phyloP scores from a whole-genome alignment of 2,329 filamentous ascomycete species.

The Scedosporium boydii region DNA sequence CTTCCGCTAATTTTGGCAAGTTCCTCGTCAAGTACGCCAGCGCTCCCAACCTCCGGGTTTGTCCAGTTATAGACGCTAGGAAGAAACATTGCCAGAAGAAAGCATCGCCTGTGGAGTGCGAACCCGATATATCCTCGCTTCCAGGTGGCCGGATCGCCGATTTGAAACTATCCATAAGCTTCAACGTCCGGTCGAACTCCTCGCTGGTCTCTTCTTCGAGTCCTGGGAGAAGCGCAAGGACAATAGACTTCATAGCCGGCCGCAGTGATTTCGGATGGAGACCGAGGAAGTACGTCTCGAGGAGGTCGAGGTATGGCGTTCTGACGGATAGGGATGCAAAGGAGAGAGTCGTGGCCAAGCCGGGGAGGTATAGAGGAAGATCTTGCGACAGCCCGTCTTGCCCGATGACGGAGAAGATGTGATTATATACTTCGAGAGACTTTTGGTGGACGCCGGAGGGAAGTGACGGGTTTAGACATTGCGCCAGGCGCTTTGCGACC shows the following conservation, averaged over 20 bases:
- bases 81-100: slow-evolving; percentile 99
- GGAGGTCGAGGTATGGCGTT: slow-evolving; percentile 71
- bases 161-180: slow-evolving; percentile 70
- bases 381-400: slow-evolving; percentile 72
- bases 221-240: slow-evolving; percentile 81
- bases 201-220: slow-evolving; percentile 95
- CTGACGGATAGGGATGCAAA: slow-evolving; percentile 92
- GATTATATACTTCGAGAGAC: slow-evolving; percentile 83
- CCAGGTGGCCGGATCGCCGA: slow-evolving; percentile 45
- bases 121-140: slow-evolving; percentile 39
- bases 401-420: slow-evolving; percentile 80
- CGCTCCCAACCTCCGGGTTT: slow-evolving; percentile 74
- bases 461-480: slow-evolving; percentile 87
- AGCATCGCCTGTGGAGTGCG: slow-evolving; percentile 57
- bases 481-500: slow-evolving; percentile 83
- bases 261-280: slow-evolving; percentile 64
- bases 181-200: slow-evolving; percentile 83
- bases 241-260: slow-evolving; percentile 81
- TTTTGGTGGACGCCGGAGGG: slow-evolving; percentile 98
- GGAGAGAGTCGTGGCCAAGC: slow-evolving; percentile 77
- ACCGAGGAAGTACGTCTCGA: slow-evolving; percentile 70
- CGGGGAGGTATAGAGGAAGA: slow-evolving; percentile 80
- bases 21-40: slow-evolving; percentile 75
- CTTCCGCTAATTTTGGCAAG: slow-evolving; percentile 57
- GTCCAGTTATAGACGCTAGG: slow-evolving; percentile 81